phyloP scores from a whole-genome alignment of 768 basidiomycete genomes.

The Ramaria sp. region DNA sequence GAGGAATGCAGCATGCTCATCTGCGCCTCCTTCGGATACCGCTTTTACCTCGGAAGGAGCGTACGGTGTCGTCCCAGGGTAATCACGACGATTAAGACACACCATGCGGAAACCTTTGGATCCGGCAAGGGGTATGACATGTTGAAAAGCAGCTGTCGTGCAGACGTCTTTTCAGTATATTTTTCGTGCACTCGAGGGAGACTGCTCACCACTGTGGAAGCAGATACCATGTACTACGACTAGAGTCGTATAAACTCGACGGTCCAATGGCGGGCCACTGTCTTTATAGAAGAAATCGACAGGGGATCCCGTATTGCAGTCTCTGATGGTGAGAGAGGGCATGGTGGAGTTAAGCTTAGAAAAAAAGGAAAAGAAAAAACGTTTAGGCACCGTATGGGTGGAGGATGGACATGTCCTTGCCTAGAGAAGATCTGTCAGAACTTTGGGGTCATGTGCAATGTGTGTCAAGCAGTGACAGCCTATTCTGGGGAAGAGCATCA shows the following conservation, averaged over 20 bases:
- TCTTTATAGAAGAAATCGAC: background rate
- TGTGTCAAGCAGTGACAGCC: too few relatives aligned
- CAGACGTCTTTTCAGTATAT: too few relatives aligned
- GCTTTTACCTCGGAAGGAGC: constrained; percentile 24
- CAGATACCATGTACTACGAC: background rate
- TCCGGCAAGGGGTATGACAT: background rate
- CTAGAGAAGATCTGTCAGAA: too few relatives aligned
- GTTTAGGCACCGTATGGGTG: too few relatives aligned
- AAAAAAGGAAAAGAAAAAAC: too few relatives aligned
- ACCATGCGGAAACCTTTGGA: constrained; percentile 18
- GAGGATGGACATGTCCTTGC: too few relatives aligned
- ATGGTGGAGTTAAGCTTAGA: too few relatives aligned
- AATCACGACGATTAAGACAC: constrained; percentile 24
- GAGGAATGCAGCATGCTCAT: too few relatives aligned
- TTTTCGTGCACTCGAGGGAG: background rate
- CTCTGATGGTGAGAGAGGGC: background rate
- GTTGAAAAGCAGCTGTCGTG: background rate
- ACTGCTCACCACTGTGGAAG: background rate
- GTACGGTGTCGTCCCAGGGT: constrained; percentile 24
- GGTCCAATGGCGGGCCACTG: background rate
- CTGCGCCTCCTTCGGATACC: constrained; percentile 12
- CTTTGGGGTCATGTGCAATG: too few relatives aligned
- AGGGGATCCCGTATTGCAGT: background rate
- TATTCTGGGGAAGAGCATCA: too few relatives aligned
- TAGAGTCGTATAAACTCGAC: background rate